phyloP scores from a whole-genome alignment of 2,329 filamentous ascomycete genomes.

The Pyrenophora seminiperda region DNA sequence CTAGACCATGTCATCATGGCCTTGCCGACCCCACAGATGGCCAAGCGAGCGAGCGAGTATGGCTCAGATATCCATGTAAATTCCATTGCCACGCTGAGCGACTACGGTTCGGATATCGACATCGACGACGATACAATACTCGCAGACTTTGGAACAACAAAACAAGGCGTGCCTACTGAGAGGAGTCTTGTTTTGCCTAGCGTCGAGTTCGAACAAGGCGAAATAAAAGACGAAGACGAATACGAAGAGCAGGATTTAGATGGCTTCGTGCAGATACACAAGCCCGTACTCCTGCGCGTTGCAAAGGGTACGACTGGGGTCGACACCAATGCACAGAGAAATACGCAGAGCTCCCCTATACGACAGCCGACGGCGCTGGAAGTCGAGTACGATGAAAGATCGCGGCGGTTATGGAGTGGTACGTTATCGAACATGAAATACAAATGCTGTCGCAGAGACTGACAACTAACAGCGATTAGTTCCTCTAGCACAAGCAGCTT shows the following conservation, averaged over 20 bases:
- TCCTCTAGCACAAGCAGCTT: conserved; percentile 31
- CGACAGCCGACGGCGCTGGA: conserved; percentile 42
- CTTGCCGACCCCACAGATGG: conserved; percentile 14
- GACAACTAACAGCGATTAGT: conserved; percentile 50
- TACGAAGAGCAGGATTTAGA: conserved; percentile 38
- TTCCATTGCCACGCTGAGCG: conserved; percentile 50
- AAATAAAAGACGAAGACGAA: conserved; percentile 27
- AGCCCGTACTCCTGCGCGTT: conserved; percentile 27
- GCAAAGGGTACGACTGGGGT: conserved; percentile 12
- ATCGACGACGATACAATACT: conserved; percentile 61
- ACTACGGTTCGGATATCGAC: conserved; percentile 69
- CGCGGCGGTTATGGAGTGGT: conserved; percentile 46
- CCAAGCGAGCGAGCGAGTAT: conserved; percentile 59
- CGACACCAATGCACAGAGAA: conserved; percentile 1
- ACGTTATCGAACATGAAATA: conserved; percentile 8
- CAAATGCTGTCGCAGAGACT: conserved; percentile 27
- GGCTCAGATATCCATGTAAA: conserved; percentile 66
- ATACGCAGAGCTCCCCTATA: conserved; percentile 27
- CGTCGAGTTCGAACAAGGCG: conserved; percentile 30
- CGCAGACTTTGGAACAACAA: conserved; percentile 21
- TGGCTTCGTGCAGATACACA: conserved; percentile 54
- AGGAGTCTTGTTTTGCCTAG: conserved; percentile 23
- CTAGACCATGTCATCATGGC: conserved; percentile 36
- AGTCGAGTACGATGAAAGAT: conserved; percentile 50
- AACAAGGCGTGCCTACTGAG: conserved; percentile 1